Conservation (phyloP, 1,284 basidiomycete species). For the Ustilago shanxiensis region DNA sequence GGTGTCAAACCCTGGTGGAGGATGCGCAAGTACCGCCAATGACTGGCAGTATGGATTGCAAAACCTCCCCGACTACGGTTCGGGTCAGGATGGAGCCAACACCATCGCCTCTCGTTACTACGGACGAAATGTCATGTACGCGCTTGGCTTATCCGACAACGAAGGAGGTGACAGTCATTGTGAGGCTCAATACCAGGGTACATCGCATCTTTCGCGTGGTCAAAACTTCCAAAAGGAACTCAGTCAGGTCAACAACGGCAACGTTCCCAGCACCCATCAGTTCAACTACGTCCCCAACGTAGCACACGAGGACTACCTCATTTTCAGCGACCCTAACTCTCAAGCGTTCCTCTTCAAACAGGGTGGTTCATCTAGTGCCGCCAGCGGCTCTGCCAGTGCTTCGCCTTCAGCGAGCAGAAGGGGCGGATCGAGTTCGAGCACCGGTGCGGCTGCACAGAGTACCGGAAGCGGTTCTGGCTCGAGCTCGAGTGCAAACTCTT, state of each 20-base stretch:
- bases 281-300: conserved; percentile 56
- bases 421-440: conserved; percentile 6
- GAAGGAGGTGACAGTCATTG: conserved; percentile 62
- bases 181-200: conserved; percentile 61
- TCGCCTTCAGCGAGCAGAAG: conserved; percentile 12
- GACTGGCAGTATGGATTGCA: conserved; percentile 49
- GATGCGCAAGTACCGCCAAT: conserved; percentile 35
- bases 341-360: conserved; percentile 51
- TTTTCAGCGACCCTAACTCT: conserved; percentile 51
- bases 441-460: conserved; percentile 3
- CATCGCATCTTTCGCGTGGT: conserved; percentile 55
- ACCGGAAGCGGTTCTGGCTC: background rate
- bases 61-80: conserved; percentile 35
- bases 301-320: conserved; percentile 59
- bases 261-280: conserved; percentile 44
- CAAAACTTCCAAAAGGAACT: conserved; percentile 53
- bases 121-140: conserved; percentile 53
- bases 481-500: background rate
- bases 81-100: conserved; percentile 23
- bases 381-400: background rate
- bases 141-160: conserved; percentile 52
- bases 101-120: conserved; percentile 52
- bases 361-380: conserved; percentile 19
- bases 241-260: conserved; percentile 41
- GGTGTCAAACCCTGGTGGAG: conserved; percentile 30